Base-by-base conservation (phyloP, 345 rosid species). In the Corymbia maculata region DNA sequence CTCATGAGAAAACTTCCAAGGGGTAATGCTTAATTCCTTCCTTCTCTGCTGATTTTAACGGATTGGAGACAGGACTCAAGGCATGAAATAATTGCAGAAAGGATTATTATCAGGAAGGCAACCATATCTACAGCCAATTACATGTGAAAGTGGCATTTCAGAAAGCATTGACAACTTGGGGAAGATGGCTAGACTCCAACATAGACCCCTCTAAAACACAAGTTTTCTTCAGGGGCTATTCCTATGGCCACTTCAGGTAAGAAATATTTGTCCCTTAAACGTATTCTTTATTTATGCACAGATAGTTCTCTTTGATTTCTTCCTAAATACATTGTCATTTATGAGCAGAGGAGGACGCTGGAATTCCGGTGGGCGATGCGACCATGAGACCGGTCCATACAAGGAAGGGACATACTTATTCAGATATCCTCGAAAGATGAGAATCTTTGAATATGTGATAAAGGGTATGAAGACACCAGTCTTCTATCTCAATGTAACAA, bases 151-250 rank as follows among this genome's bases (percentile, higher is more conserved):
- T 53, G 47, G 95, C 94, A 52, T 91, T 92, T 87, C 88, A 44
- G 87, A 93, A 91, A 88, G 93, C 95, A 28, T 87, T 93, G 91
- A 86, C 85, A 5, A 92, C 95, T 75, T 93, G 95, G 95, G 91
- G 88, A 5, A 92, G 88, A 90, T 93, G 95, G 95, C 85, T 93
- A 47, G 94, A 93, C 75, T 15, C 92, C 51, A 91, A 90, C 57
- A 88, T 91, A 13, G 88, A 93, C 87, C 88, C 94, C 47, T 4
- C 4, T 57, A 92, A 88, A 90, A 91, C 94, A n/a, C 90, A 86
- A 45, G 93, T 92, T 75, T 90, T 93, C 89, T 92, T 93, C 89
- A 89, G 93, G 82, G 91, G 95, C 53, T 90, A 89, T 45, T 92
- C 95, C 85, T 90, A 85, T 86, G 89, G 90, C 21, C 94, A 93